Evolutionary conservation across 352 stramenopile genomes (phyloP).

Genomic region (Phytophthora sp.): DNA sequence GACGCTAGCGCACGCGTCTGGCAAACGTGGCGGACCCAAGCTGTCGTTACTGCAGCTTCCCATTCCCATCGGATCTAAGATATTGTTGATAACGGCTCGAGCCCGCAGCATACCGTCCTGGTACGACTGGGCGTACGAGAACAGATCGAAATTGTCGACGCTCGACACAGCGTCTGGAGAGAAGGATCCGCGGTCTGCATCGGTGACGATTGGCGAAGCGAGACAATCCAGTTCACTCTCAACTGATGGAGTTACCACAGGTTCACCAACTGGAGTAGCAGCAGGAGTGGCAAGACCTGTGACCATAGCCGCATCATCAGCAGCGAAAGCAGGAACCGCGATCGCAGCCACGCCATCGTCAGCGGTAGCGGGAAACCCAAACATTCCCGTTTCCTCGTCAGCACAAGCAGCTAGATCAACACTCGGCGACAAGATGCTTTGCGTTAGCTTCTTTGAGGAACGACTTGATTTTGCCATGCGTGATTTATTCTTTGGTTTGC

Average conservation of each 20-base stretch:
- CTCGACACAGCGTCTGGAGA: slow-evolving; percentile 47
- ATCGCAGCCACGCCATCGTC: not conserved
- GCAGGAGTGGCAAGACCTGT: not conserved
- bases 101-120: slow-evolving; percentile 19
- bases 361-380: not conserved
- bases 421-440: not conserved
- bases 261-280: not conserved
- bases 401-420: slow-evolving; percentile 1
- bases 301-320: not conserved
- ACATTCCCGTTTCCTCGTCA: not conserved
- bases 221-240: not conserved
- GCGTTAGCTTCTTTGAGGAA: slow-evolving; percentile 2
- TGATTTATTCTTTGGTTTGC: slow-evolving; percentile 30
- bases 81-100: slow-evolving; percentile 36
- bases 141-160: slow-evolving; percentile 26
- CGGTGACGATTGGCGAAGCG: not conserved
- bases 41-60: slow-evolving; percentile 6
- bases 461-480: slow-evolving; percentile 11
- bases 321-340: not conserved
- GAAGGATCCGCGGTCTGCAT: slow-evolving; percentile 24
- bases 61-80: slow-evolving; percentile 43
- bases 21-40: not conserved
- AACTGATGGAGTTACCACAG: not conserved
- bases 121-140: slow-evolving; percentile 12
- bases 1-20: not conserved